Conservation (phyloP, 345 rosid genomes). For the Camelina hispida region DNA sequence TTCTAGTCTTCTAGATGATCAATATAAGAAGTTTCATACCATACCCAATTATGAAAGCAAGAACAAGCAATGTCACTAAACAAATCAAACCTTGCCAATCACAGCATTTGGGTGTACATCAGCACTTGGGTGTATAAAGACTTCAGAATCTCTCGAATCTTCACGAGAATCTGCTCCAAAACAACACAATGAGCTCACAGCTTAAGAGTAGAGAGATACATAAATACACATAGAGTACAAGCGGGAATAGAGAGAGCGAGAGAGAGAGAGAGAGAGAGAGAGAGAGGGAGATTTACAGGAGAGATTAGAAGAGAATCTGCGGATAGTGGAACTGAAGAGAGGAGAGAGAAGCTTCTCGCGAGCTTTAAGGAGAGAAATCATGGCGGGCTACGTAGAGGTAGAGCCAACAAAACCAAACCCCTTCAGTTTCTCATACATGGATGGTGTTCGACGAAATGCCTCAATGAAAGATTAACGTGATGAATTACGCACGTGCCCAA, state of each 20-base stretch:
- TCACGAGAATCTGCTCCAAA: slow-evolving; percentile 46
- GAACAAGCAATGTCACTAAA: neutral
- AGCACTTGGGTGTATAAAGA: slow-evolving; percentile 71
- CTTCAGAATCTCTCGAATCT: slow-evolving; percentile 39
- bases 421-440: neutral
- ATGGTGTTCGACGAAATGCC: slow-evolving; percentile 45
- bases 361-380: slow-evolving; percentile 58
- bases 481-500: neutral
- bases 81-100: slow-evolving; percentile 66
- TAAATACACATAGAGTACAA: neutral
- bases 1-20: neutral
- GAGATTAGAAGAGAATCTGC: slow-evolving; percentile 49
- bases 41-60: neutral
- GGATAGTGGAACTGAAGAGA: slow-evolving; percentile 37
- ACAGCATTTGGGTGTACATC: slow-evolving; percentile 77
- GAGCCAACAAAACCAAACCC: slow-evolving; percentile 11
- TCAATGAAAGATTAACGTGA: neutral
- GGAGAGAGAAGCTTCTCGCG: slow-evolving; percentile 43
- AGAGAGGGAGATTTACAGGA: slow-evolving; percentile 43
- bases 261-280: slow-evolving; percentile 35
- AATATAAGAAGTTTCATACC: neutral
- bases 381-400: slow-evolving; percentile 41
- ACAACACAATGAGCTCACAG: slow-evolving; percentile 4
- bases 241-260: slow-evolving; percentile 17
- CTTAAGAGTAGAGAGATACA: slow-evolving; percentile 8